These are phyloP conservation scores for Murraya paniculata DNA, from an alignment of 345 rosid species.

Conservation along the genomic window DNA sequence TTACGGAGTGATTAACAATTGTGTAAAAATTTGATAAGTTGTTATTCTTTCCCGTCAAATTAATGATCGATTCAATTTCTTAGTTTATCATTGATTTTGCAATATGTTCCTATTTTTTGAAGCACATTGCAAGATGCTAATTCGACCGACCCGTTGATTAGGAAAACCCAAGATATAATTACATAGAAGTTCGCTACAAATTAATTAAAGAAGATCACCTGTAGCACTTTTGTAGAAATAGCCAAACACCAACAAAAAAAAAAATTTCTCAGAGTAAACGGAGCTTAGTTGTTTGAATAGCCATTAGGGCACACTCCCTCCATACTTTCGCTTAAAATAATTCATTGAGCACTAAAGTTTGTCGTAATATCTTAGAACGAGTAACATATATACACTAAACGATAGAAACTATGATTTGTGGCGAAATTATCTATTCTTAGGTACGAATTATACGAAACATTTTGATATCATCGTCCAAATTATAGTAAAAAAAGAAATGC, in stretches of 20 bases:
- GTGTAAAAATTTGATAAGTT: neutral
- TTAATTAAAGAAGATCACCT: neutral
- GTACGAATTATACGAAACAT: neutral
- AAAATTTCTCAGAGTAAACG: too few species aligned
- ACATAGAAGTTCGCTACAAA: neutral
- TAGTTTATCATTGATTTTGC: neutral
- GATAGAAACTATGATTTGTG: neutral
- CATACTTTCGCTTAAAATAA: neutral
- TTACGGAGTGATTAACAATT: neutral
- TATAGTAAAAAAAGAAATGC: neutral
- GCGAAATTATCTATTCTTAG: neutral
- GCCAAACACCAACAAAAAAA: neutral
- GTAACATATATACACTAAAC: neutral
- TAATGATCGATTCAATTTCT: neutral
- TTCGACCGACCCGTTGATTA: neutral
- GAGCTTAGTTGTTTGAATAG: neutral
- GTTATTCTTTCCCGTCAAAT: neutral
- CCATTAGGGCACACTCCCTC: neutral
- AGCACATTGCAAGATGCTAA: neutral
- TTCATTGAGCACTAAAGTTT: neutral
- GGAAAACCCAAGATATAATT: neutral
- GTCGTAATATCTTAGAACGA: neutral
- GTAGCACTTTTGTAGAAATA: neutral
- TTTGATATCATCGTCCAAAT: neutral
- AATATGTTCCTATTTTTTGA: too few species aligned